Base-by-base conservation (phyloP, 2,329 filamentous ascomycete species). In the Ophiostoma populinum region DNA sequence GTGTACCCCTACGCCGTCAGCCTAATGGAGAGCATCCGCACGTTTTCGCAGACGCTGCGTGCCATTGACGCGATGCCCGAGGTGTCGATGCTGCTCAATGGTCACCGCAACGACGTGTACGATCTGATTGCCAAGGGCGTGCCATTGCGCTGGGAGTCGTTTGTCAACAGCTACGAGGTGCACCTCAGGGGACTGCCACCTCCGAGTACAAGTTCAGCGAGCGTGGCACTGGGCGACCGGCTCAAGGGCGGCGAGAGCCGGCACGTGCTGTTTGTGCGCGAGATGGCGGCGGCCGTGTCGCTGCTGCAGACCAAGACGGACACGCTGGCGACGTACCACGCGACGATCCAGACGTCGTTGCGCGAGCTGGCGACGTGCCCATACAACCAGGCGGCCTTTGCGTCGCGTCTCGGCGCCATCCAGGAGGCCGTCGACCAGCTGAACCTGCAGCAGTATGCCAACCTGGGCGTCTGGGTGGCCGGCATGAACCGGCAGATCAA, bases 1-100 rank as follows among this genome's bases (percentile, higher is more conserved):
- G 90, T 98, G 4, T 99, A 99, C 48, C 90, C 90, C 0, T 98
- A 92, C 50, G 90, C 92, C 17, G 86, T 98, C 44, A 95, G 86
- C 50, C 60, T 99, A 45, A 98, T 98, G 85, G 90, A 99, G 58
- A 95, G 85, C 49, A 83, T 95, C n/a, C 73, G 86, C 39, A 95
- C 85, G 0, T 78, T 92, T 43, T 71, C 83, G 2, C 87, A 95
- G 55, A 94, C 85, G 0, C 77, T 79, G 46, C 75, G 83, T 20
- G 74, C 80, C 34, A 92, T 98, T 40, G 65, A 73, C 13, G 72
- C 79, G 36, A 87, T 98, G 81, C 70, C 76, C 9, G 80, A 87
- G 45, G 85, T 94, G 39, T 74, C 85, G 1, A 76, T 92, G 32
- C 63, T 99, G 16, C 65, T 98, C 17, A 85, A 81, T 50, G 85